Conservation (phyloP, 75 land plant species). For the Pinus tabuliformis region DNA sequence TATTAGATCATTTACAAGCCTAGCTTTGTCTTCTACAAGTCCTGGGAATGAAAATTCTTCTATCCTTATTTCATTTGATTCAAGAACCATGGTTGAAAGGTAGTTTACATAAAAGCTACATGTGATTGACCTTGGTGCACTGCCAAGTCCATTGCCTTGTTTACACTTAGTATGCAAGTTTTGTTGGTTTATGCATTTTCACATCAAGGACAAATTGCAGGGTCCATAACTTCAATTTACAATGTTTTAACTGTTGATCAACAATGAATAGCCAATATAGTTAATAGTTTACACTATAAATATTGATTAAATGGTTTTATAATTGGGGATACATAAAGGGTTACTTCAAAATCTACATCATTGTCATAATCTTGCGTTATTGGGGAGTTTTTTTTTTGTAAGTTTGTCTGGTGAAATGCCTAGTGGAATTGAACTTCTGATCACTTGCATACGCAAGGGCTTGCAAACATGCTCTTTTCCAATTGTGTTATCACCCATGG, state of each 20-base stretch:
- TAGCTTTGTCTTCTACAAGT: constrained; percentile 42
- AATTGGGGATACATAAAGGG: constrained; percentile 7
- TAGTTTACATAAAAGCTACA: constrained; percentile 88
- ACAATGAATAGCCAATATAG: neutral
- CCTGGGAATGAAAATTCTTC: constrained; percentile 85
- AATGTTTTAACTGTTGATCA: neutral
- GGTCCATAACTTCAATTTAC: neutral
- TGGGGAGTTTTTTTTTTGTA: constrained; percentile 27
- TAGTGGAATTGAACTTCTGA: constrained; percentile 66
- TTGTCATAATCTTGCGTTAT: too few species aligned
- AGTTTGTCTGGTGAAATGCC: too few species aligned
- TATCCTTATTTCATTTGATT: constrained; percentile 74
- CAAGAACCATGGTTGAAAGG: constrained; percentile 68
- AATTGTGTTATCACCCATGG: too few species aligned
- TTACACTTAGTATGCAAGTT: too few species aligned
- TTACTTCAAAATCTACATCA: too few species aligned
- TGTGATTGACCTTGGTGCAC: constrained; percentile 98
- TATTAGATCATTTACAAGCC: neutral
- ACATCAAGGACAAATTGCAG: neutral
- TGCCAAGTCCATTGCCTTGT: constrained; percentile 61
- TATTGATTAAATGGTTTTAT: constrained; percentile 2
- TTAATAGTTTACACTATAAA: neutral
- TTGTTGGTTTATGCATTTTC: neutral
- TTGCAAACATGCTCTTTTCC: too few species aligned
- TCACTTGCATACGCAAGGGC: too few species aligned